Evolutionary conservation across 2,329 filamentous ascomycete species (phyloP), one percentile per base, ranked within the genome.

Genomic region (Sporothrix curviconia): DNA sequence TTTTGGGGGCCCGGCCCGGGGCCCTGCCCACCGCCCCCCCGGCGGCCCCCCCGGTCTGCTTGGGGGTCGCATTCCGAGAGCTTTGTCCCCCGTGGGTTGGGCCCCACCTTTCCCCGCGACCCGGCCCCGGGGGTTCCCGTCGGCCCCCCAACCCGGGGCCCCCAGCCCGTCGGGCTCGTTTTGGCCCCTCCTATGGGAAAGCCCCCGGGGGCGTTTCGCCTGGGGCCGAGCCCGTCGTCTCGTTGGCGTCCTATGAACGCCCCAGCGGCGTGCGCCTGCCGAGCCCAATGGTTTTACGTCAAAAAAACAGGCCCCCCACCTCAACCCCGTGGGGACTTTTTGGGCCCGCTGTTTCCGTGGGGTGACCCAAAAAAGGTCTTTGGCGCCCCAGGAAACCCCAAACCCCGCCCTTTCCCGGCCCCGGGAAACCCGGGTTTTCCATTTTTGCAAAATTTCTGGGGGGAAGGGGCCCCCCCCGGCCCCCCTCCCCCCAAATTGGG

Each of bases 271-370:
- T 73, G 46, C 66, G 64, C 30, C 69, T 80, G 14, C 64, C 72
- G 74, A 78, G 57, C 85, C 89, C 4, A 80, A 85, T 63, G 82
- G 66, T 95, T 89, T 73, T 92, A 89, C 68, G 84, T 89, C n/a
- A n/a, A 3, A 69, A 78, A 14, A 76, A 80, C 44, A 87, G 85
- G n/a, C n/a, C n/a, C 89, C 90, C 0, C 90, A 95, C 68, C 78
- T 95, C 25, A 89, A 81, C n/a, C n/a, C 58, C 90, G 95, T 70
- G 88, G 84, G 19, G 90, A 95, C 66, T 95, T 94, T 64, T n/a
- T n/a, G n/a, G 90, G 88, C 36, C 74, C 94, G 24, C 72, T 95
- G 22, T 95, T 95, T 66, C 89, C 89, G 0, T 87, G n/a, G 85
- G 79, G 65, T 85, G 47, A 83, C 80, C 8, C n/a, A n/a, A 79